Conservation (phyloP, 148 eudicot genomes). For the Gaultheria prostrata region DNA sequence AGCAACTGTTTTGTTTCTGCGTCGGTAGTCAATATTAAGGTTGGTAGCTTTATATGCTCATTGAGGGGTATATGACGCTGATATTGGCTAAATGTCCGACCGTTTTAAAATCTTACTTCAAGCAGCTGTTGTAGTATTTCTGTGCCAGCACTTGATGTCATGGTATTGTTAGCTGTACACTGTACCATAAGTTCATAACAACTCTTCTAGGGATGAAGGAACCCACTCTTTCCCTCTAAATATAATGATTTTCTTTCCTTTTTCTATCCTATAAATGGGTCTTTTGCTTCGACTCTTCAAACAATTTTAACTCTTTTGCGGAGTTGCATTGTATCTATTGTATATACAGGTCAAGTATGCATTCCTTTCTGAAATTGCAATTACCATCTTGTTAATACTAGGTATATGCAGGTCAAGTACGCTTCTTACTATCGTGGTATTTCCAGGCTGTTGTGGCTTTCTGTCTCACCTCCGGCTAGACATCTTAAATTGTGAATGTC, state of each 20-base stretch:
- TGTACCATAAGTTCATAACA: background rate
- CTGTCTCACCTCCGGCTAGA: background rate
- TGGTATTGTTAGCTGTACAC: too few species aligned
- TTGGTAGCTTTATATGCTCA: too few species aligned
- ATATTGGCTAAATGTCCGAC: too few species aligned
- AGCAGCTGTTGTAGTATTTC: background rate
- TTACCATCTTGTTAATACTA: slow-evolving; percentile 88
- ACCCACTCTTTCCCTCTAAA: background rate
- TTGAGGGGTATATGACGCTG: too few species aligned
- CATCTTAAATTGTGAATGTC: background rate
- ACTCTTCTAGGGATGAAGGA: background rate
- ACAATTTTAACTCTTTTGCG: slow-evolving; percentile 21
- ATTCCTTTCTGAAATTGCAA: slow-evolving; percentile 77
- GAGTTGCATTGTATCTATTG: slow-evolving; percentile 79
- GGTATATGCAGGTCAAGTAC: slow-evolving; percentile 35
- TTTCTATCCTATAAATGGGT: background rate
- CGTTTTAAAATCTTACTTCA: background rate
- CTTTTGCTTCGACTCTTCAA: background rate
- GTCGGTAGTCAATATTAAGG: too few species aligned
- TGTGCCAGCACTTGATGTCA: background rate
- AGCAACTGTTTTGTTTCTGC: too few species aligned
- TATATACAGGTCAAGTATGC: slow-evolving; percentile 90
- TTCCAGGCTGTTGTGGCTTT: background rate
- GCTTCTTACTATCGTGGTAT: background rate
- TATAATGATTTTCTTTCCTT: background rate